Base-by-base conservation (phyloP, 2,329 filamentous ascomycete genomes). In the Hypoxylon sp. region DNA sequence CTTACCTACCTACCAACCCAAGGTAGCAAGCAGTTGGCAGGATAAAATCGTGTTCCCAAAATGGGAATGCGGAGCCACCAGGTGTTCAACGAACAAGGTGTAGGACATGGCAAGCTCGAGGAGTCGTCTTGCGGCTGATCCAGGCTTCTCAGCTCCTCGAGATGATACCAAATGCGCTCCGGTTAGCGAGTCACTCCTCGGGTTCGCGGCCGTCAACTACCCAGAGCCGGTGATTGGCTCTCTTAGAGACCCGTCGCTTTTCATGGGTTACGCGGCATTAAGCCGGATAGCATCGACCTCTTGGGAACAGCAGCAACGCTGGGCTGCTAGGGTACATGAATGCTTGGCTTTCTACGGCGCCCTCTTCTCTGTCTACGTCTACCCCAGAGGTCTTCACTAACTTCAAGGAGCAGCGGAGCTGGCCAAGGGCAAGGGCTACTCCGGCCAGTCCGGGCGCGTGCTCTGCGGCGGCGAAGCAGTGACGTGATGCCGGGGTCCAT, bases 181-280 rank as follows among this genome's bases (percentile, higher is more conserved):
- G 48, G 51, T 50, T 56, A 58, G 46, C 37, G 55, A 59, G 31
- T 56, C 38, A 46, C 51, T 48, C 52, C 38, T 52, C 58, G 58
- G 58, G 46, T 57, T 48, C 42, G 49, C 35, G 46, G 55, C 55
- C 42, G 24, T 45, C 45, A 57, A 55, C 49, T 63, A 57, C 56
- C 51, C 56, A 60, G 21, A 18, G 46, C 29, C 33, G 23, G 35
- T 60, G 59, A 65, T 65, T 63, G 62, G 62, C n/a, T 51, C 48
- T 57, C 60, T 48, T 58, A 37, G 47, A 49, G 33, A 58, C 45
- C 24, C 56, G 51, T 63, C 33, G 58, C 55, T 50, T 59, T 51
- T 57, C 48, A 63, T 58, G 62, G 58, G 53, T 61, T 62, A 46
- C 45, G 66, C 62, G 62, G 64, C 64, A 66, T 68, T 68, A 66